Percentiles rank a stretch among this genome's conserved stretches.
Conservation (phyloP, 495 filamentous ascomycete genomes). For the Lasiosphaeria ovina region DNA sequence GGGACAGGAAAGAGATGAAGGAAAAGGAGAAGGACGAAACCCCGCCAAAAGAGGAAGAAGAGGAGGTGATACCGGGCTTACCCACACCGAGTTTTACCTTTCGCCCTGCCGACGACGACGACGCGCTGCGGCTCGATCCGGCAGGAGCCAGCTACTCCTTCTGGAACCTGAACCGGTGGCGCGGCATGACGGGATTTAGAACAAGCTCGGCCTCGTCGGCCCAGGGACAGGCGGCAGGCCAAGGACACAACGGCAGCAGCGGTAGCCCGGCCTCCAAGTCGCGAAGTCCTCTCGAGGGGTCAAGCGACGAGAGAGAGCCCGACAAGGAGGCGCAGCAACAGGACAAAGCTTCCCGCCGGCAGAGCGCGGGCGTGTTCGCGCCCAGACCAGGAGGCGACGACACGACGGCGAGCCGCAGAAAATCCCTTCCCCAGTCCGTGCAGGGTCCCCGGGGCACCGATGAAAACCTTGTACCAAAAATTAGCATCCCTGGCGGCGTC, state of each 20-base stretch:
- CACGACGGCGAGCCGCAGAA: background rate
- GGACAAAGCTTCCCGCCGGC: background rate
- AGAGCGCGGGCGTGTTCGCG: conserved; percentile 4
- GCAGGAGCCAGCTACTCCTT: conserved; percentile 32
- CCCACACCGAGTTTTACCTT: conserved; percentile 44
- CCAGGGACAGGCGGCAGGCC: conserved; percentile 4
- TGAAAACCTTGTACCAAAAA: background rate
- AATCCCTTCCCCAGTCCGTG: background rate
- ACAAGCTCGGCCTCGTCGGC: background rate
- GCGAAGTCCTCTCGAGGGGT: conserved; percentile 1
- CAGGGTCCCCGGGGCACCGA: background rate
- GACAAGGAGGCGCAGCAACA: conserved; percentile 9
- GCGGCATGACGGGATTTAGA: conserved; percentile 34
- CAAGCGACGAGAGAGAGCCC: conserved; percentile 10
- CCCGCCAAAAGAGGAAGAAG: conserved; percentile 13
- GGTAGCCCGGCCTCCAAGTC: conserved; percentile 14
- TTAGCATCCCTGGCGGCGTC: background rate
- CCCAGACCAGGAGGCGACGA: background rate
- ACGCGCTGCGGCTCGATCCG: conserved; percentile 27
- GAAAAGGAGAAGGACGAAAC: conserved; percentile 5
- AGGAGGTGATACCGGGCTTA: conserved; percentile 20
- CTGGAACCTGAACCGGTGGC: conserved; percentile 48
- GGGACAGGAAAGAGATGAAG: background rate
- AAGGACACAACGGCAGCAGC: conserved; percentile 16
- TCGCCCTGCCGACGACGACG: conserved; percentile 30